Percentiles rank a stretch among this genome's conserved stretches.
Evolutionary conservation across 805 yeast species (phyloP).

Genomic region (Ogataea philodendri): DNA sequence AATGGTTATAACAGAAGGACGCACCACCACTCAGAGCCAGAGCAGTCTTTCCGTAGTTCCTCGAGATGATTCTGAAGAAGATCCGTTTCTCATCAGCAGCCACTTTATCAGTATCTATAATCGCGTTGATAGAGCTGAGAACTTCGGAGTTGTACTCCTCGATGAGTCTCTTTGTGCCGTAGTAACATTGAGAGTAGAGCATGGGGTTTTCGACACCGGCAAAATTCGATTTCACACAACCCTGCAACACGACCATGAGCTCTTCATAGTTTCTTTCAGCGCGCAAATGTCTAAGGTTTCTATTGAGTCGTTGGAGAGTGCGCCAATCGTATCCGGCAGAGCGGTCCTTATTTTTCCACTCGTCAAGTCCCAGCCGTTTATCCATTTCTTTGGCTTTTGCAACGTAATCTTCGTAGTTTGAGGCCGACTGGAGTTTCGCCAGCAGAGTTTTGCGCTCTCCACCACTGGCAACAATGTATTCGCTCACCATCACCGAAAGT

Average conservation of each 20-base stretch:
- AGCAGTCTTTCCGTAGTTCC: conserved; percentile 71
- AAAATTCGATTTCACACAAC: conserved; percentile 68
- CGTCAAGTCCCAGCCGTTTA: conserved; percentile 52
- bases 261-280: conserved; percentile 39
- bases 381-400: conserved; percentile 58
- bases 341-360: conserved; percentile 60
- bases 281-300: conserved; percentile 40
- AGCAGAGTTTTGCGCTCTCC: conserved; percentile 54
- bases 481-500: conserved; percentile 60
- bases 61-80: conserved; percentile 56
- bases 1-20: conserved; percentile 71
- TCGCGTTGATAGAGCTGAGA: conserved; percentile 42
- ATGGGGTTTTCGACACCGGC: conserved; percentile 76
- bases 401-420: conserved; percentile 61
- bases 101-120: conserved; percentile 40
- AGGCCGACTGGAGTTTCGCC: conserved; percentile 46
- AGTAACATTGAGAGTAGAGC: conserved; percentile 70
- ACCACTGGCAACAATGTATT: conserved; percentile 56
- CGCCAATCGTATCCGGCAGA: conserved; percentile 69
- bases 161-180: conserved; percentile 67
- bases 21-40: conserved; percentile 79
- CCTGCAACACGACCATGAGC: conserved; percentile 55
- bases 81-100: conserved; percentile 42
- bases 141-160: conserved; percentile 55
- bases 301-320: conserved; percentile 50